These are phyloP conservation scores for Melampsora americana DNA, from an alignment of 1,284 basidiomycete genomes.

Conservation along the genomic window DNA sequence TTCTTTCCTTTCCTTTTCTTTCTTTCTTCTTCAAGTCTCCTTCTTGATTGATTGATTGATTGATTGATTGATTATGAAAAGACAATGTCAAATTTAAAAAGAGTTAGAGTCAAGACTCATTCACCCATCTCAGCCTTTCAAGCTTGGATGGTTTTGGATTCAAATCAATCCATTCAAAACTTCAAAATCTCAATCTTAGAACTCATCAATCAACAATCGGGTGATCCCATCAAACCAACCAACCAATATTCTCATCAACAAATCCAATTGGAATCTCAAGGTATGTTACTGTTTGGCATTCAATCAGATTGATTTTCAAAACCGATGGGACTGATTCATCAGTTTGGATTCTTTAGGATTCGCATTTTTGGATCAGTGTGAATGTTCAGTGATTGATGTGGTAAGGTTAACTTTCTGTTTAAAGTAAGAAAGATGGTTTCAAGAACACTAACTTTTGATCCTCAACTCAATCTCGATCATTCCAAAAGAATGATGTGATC, in stretches of 20 bases:
- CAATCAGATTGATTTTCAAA: background rate
- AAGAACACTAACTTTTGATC: background rate
- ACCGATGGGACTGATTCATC: background rate
- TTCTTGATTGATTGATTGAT: background rate
- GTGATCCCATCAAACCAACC: no score
- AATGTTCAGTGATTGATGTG: constrained; percentile 23
- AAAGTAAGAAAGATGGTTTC: background rate
- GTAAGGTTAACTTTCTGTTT: background rate
- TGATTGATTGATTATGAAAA: background rate
- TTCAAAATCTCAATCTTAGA: constrained; percentile 1
- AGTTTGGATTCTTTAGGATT: constrained; percentile 14
- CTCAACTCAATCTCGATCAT: no score
- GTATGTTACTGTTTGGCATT: constrained; percentile 11
- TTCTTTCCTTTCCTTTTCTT: background rate
- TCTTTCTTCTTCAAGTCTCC: background rate
- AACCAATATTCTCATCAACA: constrained; percentile 9
- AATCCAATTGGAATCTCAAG: constrained; percentile 7
- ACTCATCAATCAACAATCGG: background rate
- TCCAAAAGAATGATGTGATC: constrained; percentile 30
- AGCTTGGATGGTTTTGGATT: constrained; percentile 30
- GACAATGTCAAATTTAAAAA: background rate
- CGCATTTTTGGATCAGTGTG: constrained; percentile 31
- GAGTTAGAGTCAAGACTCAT: constrained; percentile 35
- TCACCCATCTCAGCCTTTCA: constrained; percentile 27
- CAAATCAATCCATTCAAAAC: background rate